These are phyloP conservation scores for Astrothelium subdiscretum DNA, from an alignment of 495 filamentous ascomycete species.

Conservation along the genomic window DNA sequence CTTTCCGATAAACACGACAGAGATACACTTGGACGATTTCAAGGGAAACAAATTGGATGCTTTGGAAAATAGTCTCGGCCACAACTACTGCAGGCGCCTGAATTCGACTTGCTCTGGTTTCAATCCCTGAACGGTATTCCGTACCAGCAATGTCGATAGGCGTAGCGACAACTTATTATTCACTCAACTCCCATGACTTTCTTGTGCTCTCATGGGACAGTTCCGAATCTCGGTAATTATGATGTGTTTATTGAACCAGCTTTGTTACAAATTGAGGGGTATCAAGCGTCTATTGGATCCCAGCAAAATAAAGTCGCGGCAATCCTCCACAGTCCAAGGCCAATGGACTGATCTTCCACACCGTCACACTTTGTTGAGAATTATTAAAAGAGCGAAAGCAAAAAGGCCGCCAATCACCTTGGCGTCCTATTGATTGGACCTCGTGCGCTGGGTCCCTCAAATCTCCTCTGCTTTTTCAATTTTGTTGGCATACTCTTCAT, in stretches of 20 bases:
- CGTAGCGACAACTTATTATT: too few species aligned
- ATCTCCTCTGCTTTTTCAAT: not conserved
- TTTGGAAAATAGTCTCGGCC: not conserved
- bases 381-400: not conserved
- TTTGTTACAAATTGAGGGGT: not conserved
- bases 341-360: not conserved
- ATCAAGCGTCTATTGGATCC: not conserved
- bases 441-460: slow-evolving; percentile 2
- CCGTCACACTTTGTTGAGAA: not conserved
- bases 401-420: not conserved
- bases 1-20: too few species aligned
- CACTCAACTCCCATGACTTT: too few species aligned
- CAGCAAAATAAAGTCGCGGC: not conserved
- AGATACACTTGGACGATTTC: too few species aligned
- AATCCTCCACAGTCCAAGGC: not conserved
- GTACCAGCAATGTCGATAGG: too few species aligned
- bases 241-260: too few species aligned
- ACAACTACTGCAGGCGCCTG: not conserved
- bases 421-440: slow-evolving; percentile 6
- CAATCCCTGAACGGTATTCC: not conserved
- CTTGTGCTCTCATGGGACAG: too few species aligned
- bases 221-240: too few species aligned
- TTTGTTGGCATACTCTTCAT: slow-evolving; percentile 41
- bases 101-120: not conserved
- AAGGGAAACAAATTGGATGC: not conserved